Conservation (phyloP, 2,329 filamentous ascomycete species). For the Hypoxylon sp. region DNA sequence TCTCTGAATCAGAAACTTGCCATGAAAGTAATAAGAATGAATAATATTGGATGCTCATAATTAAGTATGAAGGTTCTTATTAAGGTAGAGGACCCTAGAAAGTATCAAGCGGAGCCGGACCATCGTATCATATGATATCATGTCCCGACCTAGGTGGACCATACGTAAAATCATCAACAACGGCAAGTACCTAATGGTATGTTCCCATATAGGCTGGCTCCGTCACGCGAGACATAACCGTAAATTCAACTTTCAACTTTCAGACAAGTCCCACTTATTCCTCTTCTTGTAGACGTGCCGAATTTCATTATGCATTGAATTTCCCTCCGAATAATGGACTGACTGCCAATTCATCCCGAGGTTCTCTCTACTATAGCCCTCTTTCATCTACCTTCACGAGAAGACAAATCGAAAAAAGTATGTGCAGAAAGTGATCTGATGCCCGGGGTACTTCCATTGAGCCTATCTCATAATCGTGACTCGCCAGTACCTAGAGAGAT, state of each 20-base stretch:
- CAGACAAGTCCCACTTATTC: constrained; percentile 17
- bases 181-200: constrained; percentile 1
- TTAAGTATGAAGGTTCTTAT: constrained; percentile 24
- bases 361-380: constrained; percentile 15
- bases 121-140: constrained; percentile 47
- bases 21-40: background rate
- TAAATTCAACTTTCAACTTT: constrained; percentile 17
- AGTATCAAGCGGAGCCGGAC: constrained; percentile 15
- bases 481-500: constrained; percentile 67
- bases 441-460: constrained; percentile 59
- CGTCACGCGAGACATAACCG: constrained; percentile 31
- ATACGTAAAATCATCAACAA: constrained; percentile 14
- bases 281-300: constrained; percentile 10
- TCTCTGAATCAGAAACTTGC: background rate
- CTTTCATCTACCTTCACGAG: constrained; percentile 31
- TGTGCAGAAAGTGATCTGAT: constrained; percentile 51
- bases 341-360: background rate
- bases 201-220: constrained; percentile 7
- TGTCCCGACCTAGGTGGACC: constrained; percentile 22
- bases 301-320: constrained; percentile 9
- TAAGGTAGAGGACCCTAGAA: constrained; percentile 6
- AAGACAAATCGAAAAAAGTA: constrained; percentile 16
- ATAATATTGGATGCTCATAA: background rate
- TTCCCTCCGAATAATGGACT: constrained; percentile 8
- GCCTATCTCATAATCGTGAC: constrained; percentile 56